Evolutionary conservation across 2,329 filamentous ascomycete species (phyloP).

Genomic region (Tolypocladium pustulatum): DNA sequence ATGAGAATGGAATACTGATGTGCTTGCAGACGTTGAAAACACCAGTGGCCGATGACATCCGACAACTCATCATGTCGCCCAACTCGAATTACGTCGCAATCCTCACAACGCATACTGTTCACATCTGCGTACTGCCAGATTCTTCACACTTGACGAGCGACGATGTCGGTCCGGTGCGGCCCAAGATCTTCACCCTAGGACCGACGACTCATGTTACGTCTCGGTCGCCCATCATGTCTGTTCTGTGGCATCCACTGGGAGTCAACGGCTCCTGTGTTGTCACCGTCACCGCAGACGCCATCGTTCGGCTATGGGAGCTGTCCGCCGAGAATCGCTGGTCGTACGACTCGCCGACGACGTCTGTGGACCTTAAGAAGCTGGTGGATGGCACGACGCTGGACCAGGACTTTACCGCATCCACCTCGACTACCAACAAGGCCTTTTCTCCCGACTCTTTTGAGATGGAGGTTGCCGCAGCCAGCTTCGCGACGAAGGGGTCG

Average conservation of each 20-base stretch:
- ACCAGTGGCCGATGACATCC: conserved; percentile 70
- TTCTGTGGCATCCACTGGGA: conserved; percentile 86
- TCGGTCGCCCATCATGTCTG: conserved; percentile 67
- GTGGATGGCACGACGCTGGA: conserved; percentile 73
- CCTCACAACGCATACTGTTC: conserved; percentile 76
- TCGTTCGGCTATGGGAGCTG: conserved; percentile 84
- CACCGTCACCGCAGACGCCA: conserved; percentile 79
- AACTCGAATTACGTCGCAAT: conserved; percentile 75
- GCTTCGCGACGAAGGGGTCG: conserved; percentile 55
- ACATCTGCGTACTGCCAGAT: conserved; percentile 79
- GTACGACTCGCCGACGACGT: conserved; percentile 72
- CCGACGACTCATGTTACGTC: conserved; percentile 87
- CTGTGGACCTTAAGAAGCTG: conserved; percentile 81
- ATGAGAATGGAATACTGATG: conserved; percentile 1
- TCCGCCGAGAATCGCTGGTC: conserved; percentile 76
- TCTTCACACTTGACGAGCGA: conserved; percentile 61
- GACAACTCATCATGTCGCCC: conserved; percentile 76
- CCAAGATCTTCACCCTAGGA: conserved; percentile 85
- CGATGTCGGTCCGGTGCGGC: conserved; percentile 59
- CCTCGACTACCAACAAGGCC: conserved; percentile 61
- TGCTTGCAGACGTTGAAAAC: conserved; percentile 57
- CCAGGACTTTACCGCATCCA: conserved; percentile 72
- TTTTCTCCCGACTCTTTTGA: conserved; percentile 87
- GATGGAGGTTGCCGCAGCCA: conserved; percentile 86
- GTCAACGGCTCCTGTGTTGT: conserved; percentile 73